phyloP scores from a whole-genome alignment of 192 early-diverging fungal species.

The Funneliformis geosporum region DNA sequence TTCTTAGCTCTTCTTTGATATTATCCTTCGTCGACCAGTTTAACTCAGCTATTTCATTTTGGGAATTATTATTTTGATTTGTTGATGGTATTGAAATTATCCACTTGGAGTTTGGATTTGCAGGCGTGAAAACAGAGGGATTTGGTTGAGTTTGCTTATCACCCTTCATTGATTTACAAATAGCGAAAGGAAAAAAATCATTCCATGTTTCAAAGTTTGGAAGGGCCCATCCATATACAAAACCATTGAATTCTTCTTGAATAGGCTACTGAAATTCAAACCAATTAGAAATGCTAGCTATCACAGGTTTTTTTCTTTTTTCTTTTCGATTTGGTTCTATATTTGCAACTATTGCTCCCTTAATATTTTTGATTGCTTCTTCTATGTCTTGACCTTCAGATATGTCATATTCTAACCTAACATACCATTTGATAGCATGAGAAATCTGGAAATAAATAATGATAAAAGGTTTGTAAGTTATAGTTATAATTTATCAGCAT shows the following conservation, averaged over 20 bases:
- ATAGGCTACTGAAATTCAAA: slow-evolving; percentile 3
- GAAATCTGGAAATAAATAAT: neutral
- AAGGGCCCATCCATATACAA: neutral
- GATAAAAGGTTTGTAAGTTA: neutral
- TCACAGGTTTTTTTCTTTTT: neutral
- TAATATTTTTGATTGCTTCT: neutral
- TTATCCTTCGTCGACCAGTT: neutral
- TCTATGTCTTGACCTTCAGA: neutral
- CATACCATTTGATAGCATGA: neutral
- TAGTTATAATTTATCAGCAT: neutral
- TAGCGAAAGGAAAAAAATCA: neutral
- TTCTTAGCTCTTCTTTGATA: neutral
- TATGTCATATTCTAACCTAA: neutral
- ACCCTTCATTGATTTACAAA: neutral
- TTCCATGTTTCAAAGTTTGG: neutral
- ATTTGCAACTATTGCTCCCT: neutral
- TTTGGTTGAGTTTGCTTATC: neutral
- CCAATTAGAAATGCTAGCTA: neutral
- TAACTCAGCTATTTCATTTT: neutral
- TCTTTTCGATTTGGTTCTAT: neutral
- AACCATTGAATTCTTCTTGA: neutral
- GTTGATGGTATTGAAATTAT: neutral
- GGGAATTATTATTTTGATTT: neutral
- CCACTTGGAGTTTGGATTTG: neutral
- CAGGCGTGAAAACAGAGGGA: neutral